A percentile compares a stretch with the other conserved stretches of the same genome.
phyloP scores from a whole-genome alignment of 2,329 filamentous ascomycete genomes.

The Cryphonectria radicalis region DNA sequence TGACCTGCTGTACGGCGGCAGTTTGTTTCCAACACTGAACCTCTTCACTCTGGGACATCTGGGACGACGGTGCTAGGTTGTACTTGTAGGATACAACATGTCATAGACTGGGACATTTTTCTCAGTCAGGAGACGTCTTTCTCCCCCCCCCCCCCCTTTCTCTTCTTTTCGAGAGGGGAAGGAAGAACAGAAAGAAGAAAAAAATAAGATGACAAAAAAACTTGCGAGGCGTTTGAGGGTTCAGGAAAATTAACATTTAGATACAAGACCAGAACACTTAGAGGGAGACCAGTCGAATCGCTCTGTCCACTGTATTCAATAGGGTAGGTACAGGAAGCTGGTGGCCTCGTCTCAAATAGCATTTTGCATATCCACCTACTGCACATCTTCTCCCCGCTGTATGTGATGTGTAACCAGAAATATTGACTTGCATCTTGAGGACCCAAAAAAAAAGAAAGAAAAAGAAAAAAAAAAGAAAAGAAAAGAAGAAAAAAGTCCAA shows the following conservation, averaged over 20 bases:
- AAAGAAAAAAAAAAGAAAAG: too few species aligned
- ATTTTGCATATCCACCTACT: background rate
- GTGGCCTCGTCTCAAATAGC: background rate
- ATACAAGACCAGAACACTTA: background rate
- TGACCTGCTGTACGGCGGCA: background rate
- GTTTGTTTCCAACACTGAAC: background rate
- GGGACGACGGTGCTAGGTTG: background rate
- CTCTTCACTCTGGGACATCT: background rate
- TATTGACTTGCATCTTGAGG: too few species aligned
- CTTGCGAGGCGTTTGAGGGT: background rate
- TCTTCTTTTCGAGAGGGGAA: too few species aligned
- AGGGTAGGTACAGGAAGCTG: background rate
- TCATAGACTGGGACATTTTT: background rate
- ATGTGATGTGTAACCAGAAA: background rate
- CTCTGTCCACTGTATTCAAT: background rate
- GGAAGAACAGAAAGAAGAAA: too few species aligned
- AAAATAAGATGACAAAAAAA: background rate
- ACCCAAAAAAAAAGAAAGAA: too few species aligned
- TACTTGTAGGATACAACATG: background rate
- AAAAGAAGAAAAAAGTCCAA: too few species aligned
- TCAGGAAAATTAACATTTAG: background rate
- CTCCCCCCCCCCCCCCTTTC: background rate
- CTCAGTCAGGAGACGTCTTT: background rate
- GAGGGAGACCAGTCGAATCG: background rate
- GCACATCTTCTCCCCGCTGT: background rate